Percentiles rank a stretch among this genome's conserved stretches.
phyloP scores from a whole-genome alignment of 129 eudicot genomes.

The Tagetes erecta region DNA sequence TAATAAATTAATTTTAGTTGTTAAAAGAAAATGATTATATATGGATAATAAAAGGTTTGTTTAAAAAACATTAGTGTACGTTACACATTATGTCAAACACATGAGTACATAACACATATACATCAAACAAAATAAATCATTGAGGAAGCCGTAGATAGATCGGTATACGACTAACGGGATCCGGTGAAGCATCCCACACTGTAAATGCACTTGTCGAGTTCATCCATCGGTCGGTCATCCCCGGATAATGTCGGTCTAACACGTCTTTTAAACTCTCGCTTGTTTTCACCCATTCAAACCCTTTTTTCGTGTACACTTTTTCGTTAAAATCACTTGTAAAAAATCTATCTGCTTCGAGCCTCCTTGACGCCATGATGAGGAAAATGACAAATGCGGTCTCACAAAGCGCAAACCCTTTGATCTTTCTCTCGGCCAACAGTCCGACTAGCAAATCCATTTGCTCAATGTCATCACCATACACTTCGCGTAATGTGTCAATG shows the following conservation, averaged over 20 bases:
- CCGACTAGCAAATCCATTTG: slow-evolving; percentile 61
- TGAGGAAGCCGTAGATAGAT: slow-evolving; percentile 53
- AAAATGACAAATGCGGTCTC: slow-evolving; percentile 64
- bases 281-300: slow-evolving; percentile 63
- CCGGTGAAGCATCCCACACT: slow-evolving; percentile 56
- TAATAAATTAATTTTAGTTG: no score
- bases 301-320: slow-evolving; percentile 58
- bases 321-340: slow-evolving; percentile 60
- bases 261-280: slow-evolving; percentile 68
- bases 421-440: slow-evolving; percentile 58
- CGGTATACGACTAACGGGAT: slow-evolving; percentile 41
- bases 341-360: slow-evolving; percentile 61
- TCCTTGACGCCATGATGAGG: slow-evolving; percentile 64
- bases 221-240: slow-evolving; percentile 57
- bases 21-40: no score
- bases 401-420: slow-evolving; percentile 61
- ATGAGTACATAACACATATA: background rate
- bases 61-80: no score
- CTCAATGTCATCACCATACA: slow-evolving; percentile 56
- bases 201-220: slow-evolving; percentile 61
- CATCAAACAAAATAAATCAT: background rate
- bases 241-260: slow-evolving; percentile 57
- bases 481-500: slow-evolving; percentile 42
- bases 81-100: no score
- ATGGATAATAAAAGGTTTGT: no score